Evolutionary conservation across 441 rosid species (phyloP).

Genomic region (Pelargonium australe): DNA sequence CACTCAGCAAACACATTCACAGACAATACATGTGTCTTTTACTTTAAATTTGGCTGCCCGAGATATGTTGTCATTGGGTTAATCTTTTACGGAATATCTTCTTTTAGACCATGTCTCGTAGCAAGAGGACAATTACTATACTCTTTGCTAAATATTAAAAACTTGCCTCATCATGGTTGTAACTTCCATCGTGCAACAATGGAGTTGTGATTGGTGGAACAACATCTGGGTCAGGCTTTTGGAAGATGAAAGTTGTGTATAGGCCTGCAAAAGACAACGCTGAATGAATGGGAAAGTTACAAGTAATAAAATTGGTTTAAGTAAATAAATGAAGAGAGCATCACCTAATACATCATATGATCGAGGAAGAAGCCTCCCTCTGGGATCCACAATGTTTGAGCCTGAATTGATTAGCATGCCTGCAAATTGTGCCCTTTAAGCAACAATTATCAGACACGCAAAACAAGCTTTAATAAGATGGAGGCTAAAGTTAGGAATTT

Average conservation of each 20-base stretch:
- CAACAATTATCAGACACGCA: constrained; percentile 14
- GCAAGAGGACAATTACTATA: neutral
- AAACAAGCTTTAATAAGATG: constrained; percentile 11
- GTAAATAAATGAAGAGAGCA: constrained; percentile 14
- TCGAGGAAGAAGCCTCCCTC: constrained; percentile 90
- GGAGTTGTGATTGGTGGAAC: constrained; percentile 79
- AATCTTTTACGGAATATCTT: too few species aligned
- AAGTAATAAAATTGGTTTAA: neutral
- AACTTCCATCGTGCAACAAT: constrained; percentile 40
- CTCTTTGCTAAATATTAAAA: constrained; percentile 7
- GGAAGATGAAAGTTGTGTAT: constrained; percentile 78
- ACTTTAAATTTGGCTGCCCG: too few species aligned
- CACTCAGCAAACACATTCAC: too few species aligned
- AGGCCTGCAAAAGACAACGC: constrained; percentile 46
- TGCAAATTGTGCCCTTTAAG: constrained; percentile 59
- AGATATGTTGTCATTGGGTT: too few species aligned
- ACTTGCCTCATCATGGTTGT: constrained; percentile 72
- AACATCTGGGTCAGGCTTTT: constrained; percentile 89
- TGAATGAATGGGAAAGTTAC: constrained; percentile 12
- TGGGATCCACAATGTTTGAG: constrained; percentile 67
- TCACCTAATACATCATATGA: constrained; percentile 73
- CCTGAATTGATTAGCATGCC: constrained; percentile 67
- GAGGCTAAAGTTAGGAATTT: neutral
- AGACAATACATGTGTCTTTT: too few species aligned
- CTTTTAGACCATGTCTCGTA: too few species aligned